phyloP scores from a whole-genome alignment of 1,284 basidiomycete species.

The Pascua sp. region DNA sequence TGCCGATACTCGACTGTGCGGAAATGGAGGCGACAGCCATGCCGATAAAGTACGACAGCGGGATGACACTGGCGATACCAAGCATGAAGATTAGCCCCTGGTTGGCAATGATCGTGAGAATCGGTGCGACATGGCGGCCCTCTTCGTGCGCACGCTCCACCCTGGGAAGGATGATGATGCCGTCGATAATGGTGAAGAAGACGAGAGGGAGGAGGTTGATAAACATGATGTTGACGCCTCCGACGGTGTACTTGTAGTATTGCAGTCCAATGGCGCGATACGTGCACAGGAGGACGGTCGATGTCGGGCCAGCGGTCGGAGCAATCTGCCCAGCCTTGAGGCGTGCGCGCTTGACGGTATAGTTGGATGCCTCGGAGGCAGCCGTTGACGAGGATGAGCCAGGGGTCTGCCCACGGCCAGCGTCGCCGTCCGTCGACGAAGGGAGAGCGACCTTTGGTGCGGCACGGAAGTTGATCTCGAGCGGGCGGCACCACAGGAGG shows the following conservation, averaged over 20 bases:
- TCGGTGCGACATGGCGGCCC: constrained; percentile 28
- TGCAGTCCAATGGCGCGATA: constrained; percentile 86
- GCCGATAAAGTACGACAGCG: constrained; percentile 97
- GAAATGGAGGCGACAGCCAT: constrained; percentile 99
- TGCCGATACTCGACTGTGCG: constrained; percentile 95
- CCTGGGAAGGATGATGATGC: constrained; percentile 72
- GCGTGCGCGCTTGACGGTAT: constrained; percentile 60
- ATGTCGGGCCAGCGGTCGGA: constrained; percentile 66
- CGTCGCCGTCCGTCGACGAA: background rate
- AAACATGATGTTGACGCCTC: constrained; percentile 98
- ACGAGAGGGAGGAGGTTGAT: constrained; percentile 92
- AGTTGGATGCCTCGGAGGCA: constrained; percentile 25
- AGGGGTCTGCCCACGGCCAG: constrained; percentile 6
- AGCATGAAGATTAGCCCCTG: constrained; percentile 80
- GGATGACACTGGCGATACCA: constrained; percentile 87
- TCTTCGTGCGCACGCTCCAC: constrained; percentile 61
- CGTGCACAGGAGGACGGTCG: constrained; percentile 88
- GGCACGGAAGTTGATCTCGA: constrained; percentile 80
- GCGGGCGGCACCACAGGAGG: constrained; percentile 74
- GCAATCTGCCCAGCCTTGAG: constrained; percentile 68
- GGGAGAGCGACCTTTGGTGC: constrained; percentile 44
- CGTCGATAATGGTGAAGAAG: constrained; percentile 93
- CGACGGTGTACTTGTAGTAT: constrained; percentile 99
- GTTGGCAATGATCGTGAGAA: constrained; percentile 69
- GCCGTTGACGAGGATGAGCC: constrained; percentile 8